Evolutionary conservation across 139 green algal genomes (phyloP).

Genomic region (Tetraselmis chui): DNA sequence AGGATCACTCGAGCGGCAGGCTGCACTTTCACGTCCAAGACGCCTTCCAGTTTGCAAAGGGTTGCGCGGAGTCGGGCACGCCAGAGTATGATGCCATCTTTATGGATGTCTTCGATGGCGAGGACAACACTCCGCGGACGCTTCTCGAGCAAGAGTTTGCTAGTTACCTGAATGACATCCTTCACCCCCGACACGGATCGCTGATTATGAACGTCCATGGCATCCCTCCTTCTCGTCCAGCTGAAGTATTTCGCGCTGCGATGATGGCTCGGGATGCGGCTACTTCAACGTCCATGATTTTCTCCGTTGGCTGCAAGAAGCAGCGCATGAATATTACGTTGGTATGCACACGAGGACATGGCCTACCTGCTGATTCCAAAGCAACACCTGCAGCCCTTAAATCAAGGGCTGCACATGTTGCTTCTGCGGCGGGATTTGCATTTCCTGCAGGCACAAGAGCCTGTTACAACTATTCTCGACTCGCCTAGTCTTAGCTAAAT

Average conservation of each 20-base stretch:
- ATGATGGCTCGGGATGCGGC: not conserved
- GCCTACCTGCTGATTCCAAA: not conserved
- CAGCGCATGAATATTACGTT: conserved; percentile 16
- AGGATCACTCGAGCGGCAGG: not conserved
- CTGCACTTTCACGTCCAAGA: conserved; percentile 10
- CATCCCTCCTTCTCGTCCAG: not conserved
- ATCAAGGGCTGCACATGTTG: not conserved
- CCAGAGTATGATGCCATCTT: conserved; percentile 36
- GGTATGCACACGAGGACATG: not conserved
- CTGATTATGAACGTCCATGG: conserved; percentile 43
- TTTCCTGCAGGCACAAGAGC: conserved; percentile 21
- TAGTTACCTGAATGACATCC: conserved; percentile 5
- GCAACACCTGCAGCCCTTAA: not conserved
- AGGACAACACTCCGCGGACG: conserved; percentile 32
- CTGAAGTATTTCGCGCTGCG: not conserved
- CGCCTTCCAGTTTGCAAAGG: conserved; percentile 8
- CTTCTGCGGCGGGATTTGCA: conserved; percentile 9
- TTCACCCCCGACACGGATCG: conserved; percentile 40
- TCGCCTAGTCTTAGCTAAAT: too few species aligned
- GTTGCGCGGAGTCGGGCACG: not conserved
- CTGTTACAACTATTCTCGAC: not conserved
- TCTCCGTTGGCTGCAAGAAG: not conserved
- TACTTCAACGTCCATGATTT: conserved; percentile 10
- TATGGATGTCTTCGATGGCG: conserved; percentile 53
- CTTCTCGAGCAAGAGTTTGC: conserved; percentile 28